Evolutionary conservation across 169 alveolate species (phyloP).

Genomic region (Babesia bigemina): DNA sequence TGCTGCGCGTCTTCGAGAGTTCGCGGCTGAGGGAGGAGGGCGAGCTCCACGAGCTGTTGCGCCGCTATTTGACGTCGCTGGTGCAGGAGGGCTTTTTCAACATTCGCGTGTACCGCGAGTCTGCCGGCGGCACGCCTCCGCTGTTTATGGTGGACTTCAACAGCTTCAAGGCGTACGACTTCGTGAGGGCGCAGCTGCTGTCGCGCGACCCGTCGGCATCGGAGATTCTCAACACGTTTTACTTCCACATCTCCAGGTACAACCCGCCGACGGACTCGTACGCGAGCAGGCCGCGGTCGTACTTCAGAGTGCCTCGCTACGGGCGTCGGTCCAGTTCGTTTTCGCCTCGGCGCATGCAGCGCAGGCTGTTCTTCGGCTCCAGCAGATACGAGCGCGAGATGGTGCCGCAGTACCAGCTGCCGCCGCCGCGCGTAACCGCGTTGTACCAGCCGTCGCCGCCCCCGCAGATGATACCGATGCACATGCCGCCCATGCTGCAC

Average conservation of each 20-base stretch:
- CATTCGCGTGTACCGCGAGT: background rate
- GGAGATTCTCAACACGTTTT: constrained; percentile 2
- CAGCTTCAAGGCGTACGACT: constrained; percentile 26
- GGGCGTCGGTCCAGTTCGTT: background rate
- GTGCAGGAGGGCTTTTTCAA: constrained; percentile 3
- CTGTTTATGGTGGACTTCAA: constrained; percentile 8
- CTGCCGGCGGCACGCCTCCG: constrained; percentile 9
- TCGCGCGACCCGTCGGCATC: constrained; percentile 11
- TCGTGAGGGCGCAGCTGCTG: constrained; percentile 8
- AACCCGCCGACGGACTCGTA: constrained; percentile 1
- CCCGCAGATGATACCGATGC: constrained; percentile 4
- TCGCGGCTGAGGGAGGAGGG: background rate
- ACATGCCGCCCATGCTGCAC: constrained; percentile 12
- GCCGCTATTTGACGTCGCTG: constrained; percentile 2
- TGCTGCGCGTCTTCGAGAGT: constrained; percentile 24
- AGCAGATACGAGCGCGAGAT: background rate
- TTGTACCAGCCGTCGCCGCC: constrained; percentile 4
- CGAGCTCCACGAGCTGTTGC: background rate
- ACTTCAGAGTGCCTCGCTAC: background rate
- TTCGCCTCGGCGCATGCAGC: background rate
- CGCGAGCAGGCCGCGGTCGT: background rate
- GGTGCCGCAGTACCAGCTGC: constrained; percentile 6
- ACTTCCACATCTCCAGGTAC: constrained; percentile 31
- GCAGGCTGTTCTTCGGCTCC: background rate
- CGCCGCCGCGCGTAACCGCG: background rate